Evolutionary conservation across 2,329 filamentous ascomycete species (phyloP), one percentile per base, ranked within the genome.

Genomic region (Trichoderma endophyticum): DNA sequence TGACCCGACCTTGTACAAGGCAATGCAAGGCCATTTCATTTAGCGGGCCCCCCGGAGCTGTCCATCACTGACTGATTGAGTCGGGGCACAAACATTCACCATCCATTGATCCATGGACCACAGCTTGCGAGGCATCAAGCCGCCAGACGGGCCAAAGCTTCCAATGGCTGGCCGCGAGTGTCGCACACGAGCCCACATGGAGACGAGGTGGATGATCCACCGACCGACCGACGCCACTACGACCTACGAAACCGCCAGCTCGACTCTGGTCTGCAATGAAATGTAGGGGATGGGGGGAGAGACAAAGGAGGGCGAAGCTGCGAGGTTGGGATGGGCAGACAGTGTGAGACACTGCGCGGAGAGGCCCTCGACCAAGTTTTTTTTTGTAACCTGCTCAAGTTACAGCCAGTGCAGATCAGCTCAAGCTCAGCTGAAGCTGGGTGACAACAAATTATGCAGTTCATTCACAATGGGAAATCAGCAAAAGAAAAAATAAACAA

Each of bases 251-350:
- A 54, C 48, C 48, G 48, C 48, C 48, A 54, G 48, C 48, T n/a
- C 24, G 21, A 21, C 21, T 21, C 21, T 21, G 21, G 21, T 21
- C 21, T 21, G 21, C 21, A 21, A 24, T 24, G 32, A 26, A 26
- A 34, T 26, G 64, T n/a, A 66, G 63, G 63, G n/a, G n/a, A n/a
- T n/a, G n/a, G n/a, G n/a, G 65, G 60, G 65, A 32, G n/a, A 9
- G 21, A 57, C 18, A 32, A 43, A 14, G 21, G 24, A 48, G 28
- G 30, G 66, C 32, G 51, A 61, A n/a, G 24, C 30, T 18, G 66
- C 65, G 66, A 69, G 54, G 66, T 69, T 69, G 66, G 56, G 66
- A 69, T 69, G 43, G 36, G 66, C 66, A 69, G 66, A 69, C 66
- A 69, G 66, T 69, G 66, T 69, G 66, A 43, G 66, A 39, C 66